phyloP scores from a whole-genome alignment of 257 asterid species.

The Verbascum thapsus region DNA sequence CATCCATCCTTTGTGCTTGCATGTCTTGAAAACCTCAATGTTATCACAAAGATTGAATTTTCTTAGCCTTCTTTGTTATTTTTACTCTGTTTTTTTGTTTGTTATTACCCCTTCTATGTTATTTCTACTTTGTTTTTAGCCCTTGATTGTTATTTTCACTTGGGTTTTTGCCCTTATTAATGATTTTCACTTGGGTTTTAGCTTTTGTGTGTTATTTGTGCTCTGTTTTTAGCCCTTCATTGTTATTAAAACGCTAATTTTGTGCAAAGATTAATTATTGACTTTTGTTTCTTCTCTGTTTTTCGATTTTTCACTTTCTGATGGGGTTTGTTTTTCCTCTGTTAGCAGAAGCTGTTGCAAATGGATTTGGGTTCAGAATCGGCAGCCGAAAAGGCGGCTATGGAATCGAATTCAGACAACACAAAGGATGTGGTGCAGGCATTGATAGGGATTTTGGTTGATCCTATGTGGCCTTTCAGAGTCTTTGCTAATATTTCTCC shows the following conservation, averaged over 20 bases:
- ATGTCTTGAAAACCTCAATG: neutral
- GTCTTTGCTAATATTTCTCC: slow-evolving; percentile 36
- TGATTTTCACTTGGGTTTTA: neutral
- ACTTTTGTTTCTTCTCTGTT: neutral
- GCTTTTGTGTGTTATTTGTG: neutral
- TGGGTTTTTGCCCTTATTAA: too few relatives aligned
- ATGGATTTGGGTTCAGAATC: slow-evolving; percentile 28
- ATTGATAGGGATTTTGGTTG: slow-evolving; percentile 54
- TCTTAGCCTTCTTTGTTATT: neutral
- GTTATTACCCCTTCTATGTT: too few relatives aligned
- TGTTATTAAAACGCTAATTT: neutral
- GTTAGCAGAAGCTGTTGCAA: slow-evolving; percentile 9
- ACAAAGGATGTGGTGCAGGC: slow-evolving; percentile 45
- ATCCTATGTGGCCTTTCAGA: slow-evolving; percentile 46
- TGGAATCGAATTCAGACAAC: slow-evolving; percentile 34
- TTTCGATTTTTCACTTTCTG: neutral
- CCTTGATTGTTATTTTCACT: too few relatives aligned
- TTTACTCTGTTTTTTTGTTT: too few relatives aligned
- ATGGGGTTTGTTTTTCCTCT: neutral
- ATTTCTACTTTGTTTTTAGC: too few relatives aligned
- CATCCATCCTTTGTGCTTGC: slow-evolving; percentile 14
- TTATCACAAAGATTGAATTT: neutral
- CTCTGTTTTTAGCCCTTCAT: too few relatives aligned
- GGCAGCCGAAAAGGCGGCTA: slow-evolving; percentile 18
- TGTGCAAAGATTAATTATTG: neutral